Evolutionary conservation across 1,139 yeast genomes (phyloP), one percentile per base, ranked within the genome.

Genomic region (Candida anutae): DNA sequence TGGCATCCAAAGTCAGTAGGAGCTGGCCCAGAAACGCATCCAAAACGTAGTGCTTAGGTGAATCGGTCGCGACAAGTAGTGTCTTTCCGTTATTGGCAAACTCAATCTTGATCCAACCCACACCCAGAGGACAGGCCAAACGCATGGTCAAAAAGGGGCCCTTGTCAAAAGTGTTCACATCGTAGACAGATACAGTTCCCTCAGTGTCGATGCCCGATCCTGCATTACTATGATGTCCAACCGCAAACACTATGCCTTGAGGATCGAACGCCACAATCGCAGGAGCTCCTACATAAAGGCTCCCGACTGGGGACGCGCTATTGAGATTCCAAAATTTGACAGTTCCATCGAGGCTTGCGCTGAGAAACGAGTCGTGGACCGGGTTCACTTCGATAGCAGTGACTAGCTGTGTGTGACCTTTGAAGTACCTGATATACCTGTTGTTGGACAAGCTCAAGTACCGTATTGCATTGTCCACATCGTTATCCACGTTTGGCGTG

Each of bases 261-360:
- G 95, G 90, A 49, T 88, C 97, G 46, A 75, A 77, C 0, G 87
- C 80, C 17, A 36, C 55, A 18, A 75, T 57, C 2, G 71, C 57
- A 8, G 85, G 77, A 8, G 66, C 64, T 4, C 76, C 72, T 16
- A 71, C 61, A 19, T 74, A 73, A 16, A 85, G 45, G 26, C 73
- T 67, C 0, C 94, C 94, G 31, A 69, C 73, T 5, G 78, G 69
- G 31, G 69, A 62, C 2, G 78, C 53, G 0, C 79, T 59, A 39
- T 88, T 61, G 23, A 82, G 50, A 49, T 90, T 97, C 98, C 98
- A 90, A 5, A 83, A 39, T 38, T 93, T 73, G 3, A 87, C 84
- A 0, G 95, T 75, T 30, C 79, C 70, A 50, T 93, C 99, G 34
- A 68, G 50, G 2, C 94, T 70, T 0, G 90, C 67, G 17, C 88